Base-by-base conservation (phyloP, 768 basidiomycete species). In the Agaricus sinodeliciosus region DNA sequence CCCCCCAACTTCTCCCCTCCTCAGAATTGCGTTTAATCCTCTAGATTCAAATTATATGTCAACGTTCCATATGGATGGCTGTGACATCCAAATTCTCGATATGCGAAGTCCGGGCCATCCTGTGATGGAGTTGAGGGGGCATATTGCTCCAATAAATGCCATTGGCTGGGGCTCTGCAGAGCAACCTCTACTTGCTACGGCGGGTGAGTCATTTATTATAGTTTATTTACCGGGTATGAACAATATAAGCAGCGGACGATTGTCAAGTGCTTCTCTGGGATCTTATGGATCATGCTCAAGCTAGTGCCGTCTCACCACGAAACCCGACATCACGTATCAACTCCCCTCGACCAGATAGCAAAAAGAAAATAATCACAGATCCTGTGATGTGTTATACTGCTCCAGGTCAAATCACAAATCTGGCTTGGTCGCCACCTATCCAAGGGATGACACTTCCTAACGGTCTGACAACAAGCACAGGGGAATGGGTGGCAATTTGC, bases 81-180 rank as follows among this genome's bases (percentile, higher is more conserved):
- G 77, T 16, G 89, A 94, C 61, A 78, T 96, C 3, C 90, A 96
- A 65, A 90, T 99, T 25, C 73, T 99, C 57, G 96, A 99, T 62
- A 97, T 97, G 90, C 82, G 96, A 48, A 90, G 85, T 68, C 96
- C 96, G 1, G 96, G 96, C 2, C 85, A 90, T 56, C 94, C 96
- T 0, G 94, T 97, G 15, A 87, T 94, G 63, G 94, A 98, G 67
- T 72, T 97, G 16, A 79, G 81, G 57, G 93, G 81, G 15, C 95
- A 98, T 64, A 79, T 83, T 49, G 82, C 79, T 26, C 81, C 85
- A 53, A 79, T 97, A 43, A 93, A 94, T 60, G 88, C 87, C 2
- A 78, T 97, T 44, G 90, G 88, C 6, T 98, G 95, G 95, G 88
- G 94, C 26, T 79, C 87, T 3, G 81, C 81, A 2, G 88, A 92